Evolutionary conservation across 805 yeast species (phyloP).

Genomic region (Saturnispora besseyi): DNA sequence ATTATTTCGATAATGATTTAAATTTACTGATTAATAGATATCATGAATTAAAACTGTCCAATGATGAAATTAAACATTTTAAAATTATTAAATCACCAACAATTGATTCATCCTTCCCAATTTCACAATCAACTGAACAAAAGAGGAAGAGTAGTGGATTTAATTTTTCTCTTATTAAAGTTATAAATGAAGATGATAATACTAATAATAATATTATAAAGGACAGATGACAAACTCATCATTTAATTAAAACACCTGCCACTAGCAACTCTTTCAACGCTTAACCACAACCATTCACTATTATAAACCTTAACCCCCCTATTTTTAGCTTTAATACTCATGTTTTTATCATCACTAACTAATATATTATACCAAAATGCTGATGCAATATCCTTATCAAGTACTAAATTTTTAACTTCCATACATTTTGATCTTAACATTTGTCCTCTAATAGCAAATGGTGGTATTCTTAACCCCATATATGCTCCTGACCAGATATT

Average conservation of each 20-base stretch:
- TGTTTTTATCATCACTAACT: constrained; percentile 66
- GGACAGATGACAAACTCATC: background rate
- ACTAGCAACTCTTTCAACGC: constrained; percentile 37
- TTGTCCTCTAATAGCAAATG: constrained; percentile 9
- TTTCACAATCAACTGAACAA: constrained; percentile 3
- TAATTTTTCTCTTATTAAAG: constrained; percentile 22
- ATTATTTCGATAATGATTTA: background rate
- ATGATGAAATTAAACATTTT: constrained; percentile 4
- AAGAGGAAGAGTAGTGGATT: constrained; percentile 25
- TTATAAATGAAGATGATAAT: constrained; percentile 9
- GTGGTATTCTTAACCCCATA: constrained; percentile 7
- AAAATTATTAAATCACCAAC: constrained; percentile 1
- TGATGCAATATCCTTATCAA: constrained; percentile 30
- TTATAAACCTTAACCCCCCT: constrained; percentile 47
- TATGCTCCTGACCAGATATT: constrained; percentile 12
- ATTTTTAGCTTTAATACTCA: constrained; percentile 57
- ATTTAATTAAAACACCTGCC: constrained; percentile 44
- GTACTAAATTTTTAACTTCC: constrained; percentile 11
- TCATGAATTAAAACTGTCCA: background rate
- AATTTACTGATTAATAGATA: background rate
- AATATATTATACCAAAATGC: constrained; percentile 49
- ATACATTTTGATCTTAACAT: constrained; percentile 6
- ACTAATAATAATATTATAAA: background rate
- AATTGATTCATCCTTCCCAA: background rate
- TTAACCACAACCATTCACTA: constrained; percentile 49